Evolutionary conservation across 2,329 filamentous ascomycete genomes (phyloP).

Genomic region (Fusarium sp.): DNA sequence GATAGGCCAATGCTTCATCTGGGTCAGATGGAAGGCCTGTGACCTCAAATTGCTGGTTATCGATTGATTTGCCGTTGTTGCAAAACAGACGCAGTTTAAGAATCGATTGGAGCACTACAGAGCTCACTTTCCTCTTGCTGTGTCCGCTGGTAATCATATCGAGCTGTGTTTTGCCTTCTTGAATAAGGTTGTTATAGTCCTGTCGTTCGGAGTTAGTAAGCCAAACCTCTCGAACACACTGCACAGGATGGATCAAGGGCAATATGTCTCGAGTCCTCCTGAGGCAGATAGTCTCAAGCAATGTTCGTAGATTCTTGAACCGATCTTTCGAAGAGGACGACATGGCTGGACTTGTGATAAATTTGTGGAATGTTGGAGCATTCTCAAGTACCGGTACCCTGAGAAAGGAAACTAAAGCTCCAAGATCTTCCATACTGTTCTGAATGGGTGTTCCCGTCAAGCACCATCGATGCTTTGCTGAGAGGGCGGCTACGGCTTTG

Average conservation of each 20-base stretch:
- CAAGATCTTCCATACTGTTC: not conserved
- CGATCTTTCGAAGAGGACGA: not conserved
- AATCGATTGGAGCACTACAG: not conserved
- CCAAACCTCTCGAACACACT: rapidly evolving
- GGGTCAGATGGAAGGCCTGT: not conserved
- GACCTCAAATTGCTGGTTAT: not conserved
- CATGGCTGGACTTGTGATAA: not conserved
- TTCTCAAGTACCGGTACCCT: not conserved
- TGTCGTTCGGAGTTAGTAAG: not conserved
- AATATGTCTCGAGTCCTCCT: not conserved
- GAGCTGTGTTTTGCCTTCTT: not conserved
- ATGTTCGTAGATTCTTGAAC: not conserved
- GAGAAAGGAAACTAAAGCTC: not conserved
- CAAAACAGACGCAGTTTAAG: not conserved
- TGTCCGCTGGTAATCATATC: not conserved
- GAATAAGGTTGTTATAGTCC: not conserved
- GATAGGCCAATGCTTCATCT: not conserved
- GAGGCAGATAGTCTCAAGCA: not conserved
- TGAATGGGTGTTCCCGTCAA: not conserved
- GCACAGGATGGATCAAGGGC: rapidly evolving
- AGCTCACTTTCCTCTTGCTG: not conserved
- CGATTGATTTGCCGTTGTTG: not conserved
- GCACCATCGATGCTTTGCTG: not conserved
- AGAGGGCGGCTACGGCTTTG: rapidly evolving
- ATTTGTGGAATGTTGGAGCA: not conserved